These are phyloP conservation scores for Fusarium sp. DNA, from an alignment of 2,329 filamentous ascomycete species.

Conservation along the genomic window DNA sequence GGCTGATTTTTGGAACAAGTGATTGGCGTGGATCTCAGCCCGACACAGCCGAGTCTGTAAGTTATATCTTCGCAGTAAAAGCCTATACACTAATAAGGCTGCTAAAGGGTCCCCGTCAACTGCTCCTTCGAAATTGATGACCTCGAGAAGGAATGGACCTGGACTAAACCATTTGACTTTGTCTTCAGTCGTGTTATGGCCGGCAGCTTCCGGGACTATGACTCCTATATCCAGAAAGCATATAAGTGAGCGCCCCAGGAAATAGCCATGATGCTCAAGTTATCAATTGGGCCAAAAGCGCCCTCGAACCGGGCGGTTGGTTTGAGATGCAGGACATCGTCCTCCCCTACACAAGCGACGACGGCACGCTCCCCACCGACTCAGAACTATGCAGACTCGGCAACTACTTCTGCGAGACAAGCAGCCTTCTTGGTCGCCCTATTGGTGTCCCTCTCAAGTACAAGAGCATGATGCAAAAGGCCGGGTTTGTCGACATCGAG, in stretches of 20 bases:
- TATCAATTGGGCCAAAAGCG: not conserved
- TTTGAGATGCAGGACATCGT: constrained; percentile 16
- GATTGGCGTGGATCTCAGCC: constrained; percentile 17
- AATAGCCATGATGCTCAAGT: not conserved
- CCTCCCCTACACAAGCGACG: constrained; percentile 3
- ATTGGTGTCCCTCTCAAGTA: not conserved
- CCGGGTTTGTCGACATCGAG: not conserved
- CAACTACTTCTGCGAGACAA: not conserved
- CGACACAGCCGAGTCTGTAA: constrained; percentile 12
- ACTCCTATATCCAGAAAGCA: constrained; percentile 5
- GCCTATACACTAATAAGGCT: not conserved
- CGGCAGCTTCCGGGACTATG: constrained; percentile 7
- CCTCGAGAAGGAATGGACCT: constrained; percentile 21
- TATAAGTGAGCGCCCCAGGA: not conserved
- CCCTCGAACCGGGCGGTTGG: constrained; percentile 8
- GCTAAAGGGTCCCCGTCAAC: not conserved
- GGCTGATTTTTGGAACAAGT: not conserved
- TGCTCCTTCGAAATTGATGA: constrained; percentile 15
- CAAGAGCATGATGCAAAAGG: not conserved
- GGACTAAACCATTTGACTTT: constrained; percentile 5
- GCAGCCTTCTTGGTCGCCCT: not conserved
- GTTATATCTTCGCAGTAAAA: not conserved
- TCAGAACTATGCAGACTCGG: not conserved
- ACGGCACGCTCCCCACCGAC: not conserved
- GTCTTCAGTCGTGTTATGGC: constrained; percentile 11